phyloP scores from a whole-genome alignment of 176 grass and related monocot genomes.

The Thalia dealbata region DNA sequence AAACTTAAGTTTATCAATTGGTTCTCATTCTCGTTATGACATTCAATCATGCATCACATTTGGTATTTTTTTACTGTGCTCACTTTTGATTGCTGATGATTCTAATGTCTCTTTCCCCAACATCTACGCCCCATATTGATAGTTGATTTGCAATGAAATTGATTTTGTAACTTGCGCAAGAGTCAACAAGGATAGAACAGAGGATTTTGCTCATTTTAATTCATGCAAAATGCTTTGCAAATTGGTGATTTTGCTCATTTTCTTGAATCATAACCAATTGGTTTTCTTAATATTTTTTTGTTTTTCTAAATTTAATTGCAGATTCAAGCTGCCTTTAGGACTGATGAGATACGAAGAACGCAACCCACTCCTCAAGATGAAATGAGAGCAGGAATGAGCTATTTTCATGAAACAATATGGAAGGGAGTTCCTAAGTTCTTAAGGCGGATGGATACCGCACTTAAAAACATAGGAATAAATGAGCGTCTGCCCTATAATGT shows the following conservation, averaged over 20 bases:
- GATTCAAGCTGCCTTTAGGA: constrained; percentile 96
- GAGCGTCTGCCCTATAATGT: constrained; percentile 84
- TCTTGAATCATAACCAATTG: not conserved
- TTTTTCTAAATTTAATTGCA: constrained; percentile 14
- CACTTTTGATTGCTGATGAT: too few relatives aligned
- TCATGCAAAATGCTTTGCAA: too few relatives aligned
- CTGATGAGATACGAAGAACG: constrained; percentile 73
- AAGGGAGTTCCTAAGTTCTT: constrained; percentile 92
- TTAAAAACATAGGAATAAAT: constrained; percentile 85
- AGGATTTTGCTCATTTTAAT: too few relatives aligned
- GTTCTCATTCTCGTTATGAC: too few relatives aligned
- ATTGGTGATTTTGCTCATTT: not conserved
- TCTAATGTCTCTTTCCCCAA: too few relatives aligned
- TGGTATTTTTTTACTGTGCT: too few relatives aligned
- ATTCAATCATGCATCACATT: too few relatives aligned
- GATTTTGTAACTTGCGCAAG: too few relatives aligned
- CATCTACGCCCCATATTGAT: too few relatives aligned
- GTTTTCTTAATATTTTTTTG: not conserved
- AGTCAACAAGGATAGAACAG: too few relatives aligned
- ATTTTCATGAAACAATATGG: constrained; percentile 97
- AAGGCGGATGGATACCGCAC: constrained; percentile 71
- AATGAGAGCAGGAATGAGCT: constrained; percentile 90
- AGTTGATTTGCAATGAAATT: too few relatives aligned
- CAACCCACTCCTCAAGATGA: constrained; percentile 89
- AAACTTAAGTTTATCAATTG: too few relatives aligned